Percentiles rank a stretch among this genome's conserved stretches.
Evolutionary conservation across 225 moss, liverwort and hornwort genomes (phyloP).

Genomic region (Lunularia cruciata): DNA sequence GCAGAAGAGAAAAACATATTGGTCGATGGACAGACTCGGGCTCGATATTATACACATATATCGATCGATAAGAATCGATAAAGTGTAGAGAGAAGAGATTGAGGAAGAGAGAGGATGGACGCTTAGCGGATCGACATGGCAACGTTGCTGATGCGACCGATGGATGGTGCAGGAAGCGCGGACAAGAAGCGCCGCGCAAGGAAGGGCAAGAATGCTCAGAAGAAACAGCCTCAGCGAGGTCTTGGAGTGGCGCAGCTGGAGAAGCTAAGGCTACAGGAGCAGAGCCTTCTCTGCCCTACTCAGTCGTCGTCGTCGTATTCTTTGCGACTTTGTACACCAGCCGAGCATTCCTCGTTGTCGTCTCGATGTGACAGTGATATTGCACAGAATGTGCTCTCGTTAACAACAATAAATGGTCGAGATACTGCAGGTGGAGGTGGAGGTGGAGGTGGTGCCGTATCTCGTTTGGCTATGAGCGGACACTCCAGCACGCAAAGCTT

Average conservation of each 20-base stretch:
- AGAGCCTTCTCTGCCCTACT: slow-evolving; percentile 60
- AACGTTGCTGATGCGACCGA: slow-evolving; percentile 73
- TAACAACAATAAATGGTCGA: slow-evolving; percentile 33
- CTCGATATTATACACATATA: neutral
- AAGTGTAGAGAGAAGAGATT: no score
- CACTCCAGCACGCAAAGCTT: slow-evolving; percentile 49
- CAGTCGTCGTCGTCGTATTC: slow-evolving; percentile 50
- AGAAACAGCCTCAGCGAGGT: slow-evolving; percentile 92
- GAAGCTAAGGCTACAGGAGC: slow-evolving; percentile 93
- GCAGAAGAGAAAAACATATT: neutral
- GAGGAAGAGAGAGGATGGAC: slow-evolving; percentile 6
- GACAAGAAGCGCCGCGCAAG: slow-evolving; percentile 81
- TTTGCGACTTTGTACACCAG: slow-evolving; percentile 29
- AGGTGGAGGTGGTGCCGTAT: slow-evolving; percentile 19
- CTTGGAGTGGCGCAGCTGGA: slow-evolving; percentile 98
- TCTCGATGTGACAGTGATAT: slow-evolving; percentile 33
- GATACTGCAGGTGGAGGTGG: neutral
- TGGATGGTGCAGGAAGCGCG: slow-evolving; percentile 51
- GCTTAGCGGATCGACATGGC: slow-evolving; percentile 46
- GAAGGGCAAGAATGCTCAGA: slow-evolving; percentile 79
- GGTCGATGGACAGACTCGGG: neutral
- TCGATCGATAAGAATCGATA: slow-evolving; percentile 11
- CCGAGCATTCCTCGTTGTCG: slow-evolving; percentile 19
- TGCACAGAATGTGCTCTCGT: slow-evolving; percentile 38
- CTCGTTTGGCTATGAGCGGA: slow-evolving; percentile 25